phyloP scores from a whole-genome alignment of 768 basidiomycete species.

The Kondoa malvinella region DNA sequence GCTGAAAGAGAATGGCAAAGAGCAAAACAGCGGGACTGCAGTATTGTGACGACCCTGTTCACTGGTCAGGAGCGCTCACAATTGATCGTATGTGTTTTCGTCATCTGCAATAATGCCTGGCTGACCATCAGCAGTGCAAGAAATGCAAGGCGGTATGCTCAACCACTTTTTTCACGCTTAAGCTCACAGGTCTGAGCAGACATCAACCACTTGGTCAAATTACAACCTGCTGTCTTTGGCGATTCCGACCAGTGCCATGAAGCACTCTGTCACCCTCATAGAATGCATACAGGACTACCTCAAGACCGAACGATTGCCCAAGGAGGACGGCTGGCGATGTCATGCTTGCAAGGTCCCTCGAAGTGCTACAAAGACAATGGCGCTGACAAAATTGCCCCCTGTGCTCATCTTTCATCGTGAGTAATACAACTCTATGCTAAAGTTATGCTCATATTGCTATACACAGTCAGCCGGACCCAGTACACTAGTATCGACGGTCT shows the following conservation, averaged over 20 bases:
- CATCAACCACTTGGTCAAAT: not conserved
- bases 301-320: not conserved
- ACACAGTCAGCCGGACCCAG: not conserved
- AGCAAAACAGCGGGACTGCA: not conserved
- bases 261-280: not conserved
- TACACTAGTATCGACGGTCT: not conserved
- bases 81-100: not conserved
- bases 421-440: not conserved
- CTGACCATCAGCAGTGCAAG: not conserved
- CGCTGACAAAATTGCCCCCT: conserved; percentile 1
- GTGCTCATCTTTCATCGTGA: not conserved
- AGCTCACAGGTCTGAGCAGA: not conserved
- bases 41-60: not conserved
- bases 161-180: not conserved
- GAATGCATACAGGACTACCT: not conserved
- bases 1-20: conserved; percentile 2
- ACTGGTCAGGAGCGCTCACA: not conserved
- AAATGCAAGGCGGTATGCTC: not conserved
- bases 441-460: not conserved
- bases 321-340: conserved; percentile 7
- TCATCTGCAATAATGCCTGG: not conserved
- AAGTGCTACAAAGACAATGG: not conserved
- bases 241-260: not conserved
- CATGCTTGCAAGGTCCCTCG: not conserved
- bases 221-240: not conserved